phyloP scores from a whole-genome alignment of 164 flowering plant species.

The Chimonanthus salicifolius region DNA sequence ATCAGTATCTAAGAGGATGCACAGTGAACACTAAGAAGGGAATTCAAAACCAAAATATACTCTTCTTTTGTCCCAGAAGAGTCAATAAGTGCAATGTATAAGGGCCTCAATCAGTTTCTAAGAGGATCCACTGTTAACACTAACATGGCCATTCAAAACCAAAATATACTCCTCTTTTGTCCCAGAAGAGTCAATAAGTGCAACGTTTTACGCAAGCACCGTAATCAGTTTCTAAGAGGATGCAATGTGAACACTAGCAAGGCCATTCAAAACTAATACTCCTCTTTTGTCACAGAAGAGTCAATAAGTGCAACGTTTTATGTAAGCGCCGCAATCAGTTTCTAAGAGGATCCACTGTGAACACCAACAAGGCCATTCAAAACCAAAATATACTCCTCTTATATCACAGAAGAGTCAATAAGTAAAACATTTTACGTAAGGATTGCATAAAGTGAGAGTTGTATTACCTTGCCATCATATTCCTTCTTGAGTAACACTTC shows the following conservation, averaged over 20 bases:
- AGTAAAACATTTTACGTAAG: not conserved
- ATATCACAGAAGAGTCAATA: not conserved
- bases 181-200: too few relatives aligned
- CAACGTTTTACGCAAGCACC: too few relatives aligned
- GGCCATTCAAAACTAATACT: not conserved
- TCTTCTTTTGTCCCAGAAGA: not conserved
- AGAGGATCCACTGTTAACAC: not conserved
- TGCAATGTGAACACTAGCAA: not conserved
- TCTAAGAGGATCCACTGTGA: not conserved
- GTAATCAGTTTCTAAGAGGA: not conserved
- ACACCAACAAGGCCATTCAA: not conserved
- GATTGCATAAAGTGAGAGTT: not conserved
- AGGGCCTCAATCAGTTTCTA: too few relatives aligned
- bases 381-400: not conserved
- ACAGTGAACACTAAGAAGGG: not conserved
- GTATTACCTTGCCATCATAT: conserved; percentile 85
- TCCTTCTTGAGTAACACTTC: conserved; percentile 79
- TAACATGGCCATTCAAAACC: not conserved
- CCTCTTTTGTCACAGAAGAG: not conserved
- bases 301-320: not conserved
- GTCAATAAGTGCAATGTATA: too few relatives aligned
- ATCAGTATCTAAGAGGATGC: not conserved
- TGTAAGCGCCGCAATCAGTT: not conserved
- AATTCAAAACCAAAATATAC: not conserved
- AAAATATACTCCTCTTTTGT: not conserved